phyloP scores from a whole-genome alignment of 139 green algal genomes.

The Diplosphaera chodatii region DNA sequence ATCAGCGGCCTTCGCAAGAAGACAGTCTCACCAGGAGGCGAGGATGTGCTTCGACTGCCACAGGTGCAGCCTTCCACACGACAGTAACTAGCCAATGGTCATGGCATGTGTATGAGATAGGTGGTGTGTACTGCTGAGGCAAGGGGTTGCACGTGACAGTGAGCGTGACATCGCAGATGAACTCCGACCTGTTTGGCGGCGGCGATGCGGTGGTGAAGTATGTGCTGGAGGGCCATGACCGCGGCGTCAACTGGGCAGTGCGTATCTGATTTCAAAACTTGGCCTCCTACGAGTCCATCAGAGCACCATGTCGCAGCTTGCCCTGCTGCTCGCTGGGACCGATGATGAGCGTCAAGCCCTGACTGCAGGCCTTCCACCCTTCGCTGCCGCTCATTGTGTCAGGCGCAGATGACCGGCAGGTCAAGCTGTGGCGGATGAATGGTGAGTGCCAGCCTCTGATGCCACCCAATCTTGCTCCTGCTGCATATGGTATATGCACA shows the following conservation, averaged over 20 bases:
- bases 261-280: background rate
- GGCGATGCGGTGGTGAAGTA: conserved; percentile 98
- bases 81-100: too few relatives aligned
- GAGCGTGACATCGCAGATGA: too few relatives aligned
- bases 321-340: too few relatives aligned
- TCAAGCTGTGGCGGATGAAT: conserved; percentile 99
- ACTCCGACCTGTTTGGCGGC: conserved; percentile 94
- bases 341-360: too few relatives aligned
- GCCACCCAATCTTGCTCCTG: too few relatives aligned
- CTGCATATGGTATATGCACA: too few relatives aligned
- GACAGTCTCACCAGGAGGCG: conserved; percentile 70
- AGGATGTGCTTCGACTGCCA: conserved; percentile 77
- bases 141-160: too few relatives aligned
- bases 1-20: conserved; percentile 95
- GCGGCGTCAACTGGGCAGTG: conserved; percentile 96
- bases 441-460: conserved; percentile 30
- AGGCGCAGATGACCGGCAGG: conserved; percentile 96
- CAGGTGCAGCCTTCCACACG: conserved; percentile 42
- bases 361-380: conserved; percentile 88
- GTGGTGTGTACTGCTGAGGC: too few relatives aligned
- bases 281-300: too few relatives aligned
- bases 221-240: conserved; percentile 97
- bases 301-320: too few relatives aligned
- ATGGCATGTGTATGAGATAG: too few relatives aligned
- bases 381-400: conserved; percentile 96